phyloP scores from a whole-genome alignment of 148 eudicot genomes.

The Dysphania ambrosioides region DNA sequence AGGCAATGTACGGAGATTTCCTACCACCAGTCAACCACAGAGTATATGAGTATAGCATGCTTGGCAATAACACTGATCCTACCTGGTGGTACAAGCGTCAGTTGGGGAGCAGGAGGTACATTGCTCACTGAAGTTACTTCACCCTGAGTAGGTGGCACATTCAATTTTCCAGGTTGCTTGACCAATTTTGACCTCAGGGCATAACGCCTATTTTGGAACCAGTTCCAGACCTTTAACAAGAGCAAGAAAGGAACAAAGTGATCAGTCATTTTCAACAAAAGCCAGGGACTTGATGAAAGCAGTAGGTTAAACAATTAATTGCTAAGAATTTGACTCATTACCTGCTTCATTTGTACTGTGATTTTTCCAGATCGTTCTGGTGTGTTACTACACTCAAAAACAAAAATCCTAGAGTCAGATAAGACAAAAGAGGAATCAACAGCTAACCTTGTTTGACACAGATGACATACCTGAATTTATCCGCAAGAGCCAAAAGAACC shows the following conservation, averaged over 20 bases:
- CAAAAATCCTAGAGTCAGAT: background rate
- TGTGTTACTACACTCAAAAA: slow-evolving; percentile 42
- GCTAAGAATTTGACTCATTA: slow-evolving; percentile 25
- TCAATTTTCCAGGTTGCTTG: slow-evolving; percentile 48
- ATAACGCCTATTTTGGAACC: slow-evolving; percentile 97
- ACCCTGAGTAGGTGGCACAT: slow-evolving; percentile 39
- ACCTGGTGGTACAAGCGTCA: slow-evolving; percentile 49
- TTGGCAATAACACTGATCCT: slow-evolving; percentile 18
- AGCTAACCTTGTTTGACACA: slow-evolving; percentile 8
- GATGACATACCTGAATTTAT: slow-evolving; percentile 65
- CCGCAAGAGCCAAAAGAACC: slow-evolving; percentile 67
- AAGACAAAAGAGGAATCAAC: background rate
- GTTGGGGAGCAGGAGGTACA: slow-evolving; percentile 47
- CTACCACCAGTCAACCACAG: slow-evolving; percentile 3
- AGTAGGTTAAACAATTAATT: background rate
- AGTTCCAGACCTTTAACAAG: slow-evolving; percentile 74
- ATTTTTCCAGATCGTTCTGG: slow-evolving; percentile 66
- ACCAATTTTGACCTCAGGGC: slow-evolving; percentile 73
- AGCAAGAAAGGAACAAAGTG: background rate
- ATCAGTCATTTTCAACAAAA: slow-evolving; percentile 7
- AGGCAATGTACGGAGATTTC: background rate
- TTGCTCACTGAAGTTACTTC: slow-evolving; percentile 47
- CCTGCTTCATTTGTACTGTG: slow-evolving; percentile 79
- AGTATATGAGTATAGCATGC: background rate
- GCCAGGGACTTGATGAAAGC: background rate